Conservation (phyloP, 2,329 filamentous ascomycete species). For the Alternaria novae-zelandiae region DNA sequence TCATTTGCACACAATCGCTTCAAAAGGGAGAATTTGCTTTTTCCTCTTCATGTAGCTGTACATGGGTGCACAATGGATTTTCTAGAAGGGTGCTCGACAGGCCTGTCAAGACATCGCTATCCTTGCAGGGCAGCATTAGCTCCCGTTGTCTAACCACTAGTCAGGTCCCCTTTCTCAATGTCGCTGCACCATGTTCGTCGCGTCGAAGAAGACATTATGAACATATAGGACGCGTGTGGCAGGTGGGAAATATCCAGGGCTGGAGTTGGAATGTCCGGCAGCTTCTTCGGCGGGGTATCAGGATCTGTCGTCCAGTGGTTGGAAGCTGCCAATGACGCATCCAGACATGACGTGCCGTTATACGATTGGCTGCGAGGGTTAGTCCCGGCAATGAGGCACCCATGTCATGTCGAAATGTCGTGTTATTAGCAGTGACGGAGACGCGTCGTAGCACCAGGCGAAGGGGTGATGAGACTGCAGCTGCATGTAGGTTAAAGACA, state of each 20-base stretch:
- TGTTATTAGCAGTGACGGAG: constrained; percentile 8
- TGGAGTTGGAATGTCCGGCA: not conserved
- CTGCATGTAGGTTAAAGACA: no score
- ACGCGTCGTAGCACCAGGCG: constrained; percentile 13
- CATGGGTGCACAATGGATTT: not conserved
- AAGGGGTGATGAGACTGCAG: not conserved
- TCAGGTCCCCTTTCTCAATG: constrained; percentile 16
- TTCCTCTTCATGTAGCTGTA: not conserved
- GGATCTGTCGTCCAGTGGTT: constrained; percentile 2
- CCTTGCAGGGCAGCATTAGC: constrained; percentile 13
- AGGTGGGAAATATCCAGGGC: not conserved
- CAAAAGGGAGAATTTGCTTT: not conserved
- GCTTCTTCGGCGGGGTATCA: not conserved
- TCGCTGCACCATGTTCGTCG: constrained; percentile 2
- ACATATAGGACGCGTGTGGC: not conserved
- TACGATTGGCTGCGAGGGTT: constrained; percentile 10
- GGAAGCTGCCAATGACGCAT: constrained; percentile 1
- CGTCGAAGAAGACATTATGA: not conserved
- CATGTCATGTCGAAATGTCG: not conserved
- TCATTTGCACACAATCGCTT: not conserved
- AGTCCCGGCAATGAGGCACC: not conserved
- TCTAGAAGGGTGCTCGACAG: not conserved
- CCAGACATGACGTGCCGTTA: constrained; percentile 6
- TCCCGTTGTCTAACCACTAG: constrained; percentile 22
- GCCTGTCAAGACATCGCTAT: not conserved